phyloP scores from a whole-genome alignment of 768 basidiomycete genomes.

The Termitomyces sp. region DNA sequence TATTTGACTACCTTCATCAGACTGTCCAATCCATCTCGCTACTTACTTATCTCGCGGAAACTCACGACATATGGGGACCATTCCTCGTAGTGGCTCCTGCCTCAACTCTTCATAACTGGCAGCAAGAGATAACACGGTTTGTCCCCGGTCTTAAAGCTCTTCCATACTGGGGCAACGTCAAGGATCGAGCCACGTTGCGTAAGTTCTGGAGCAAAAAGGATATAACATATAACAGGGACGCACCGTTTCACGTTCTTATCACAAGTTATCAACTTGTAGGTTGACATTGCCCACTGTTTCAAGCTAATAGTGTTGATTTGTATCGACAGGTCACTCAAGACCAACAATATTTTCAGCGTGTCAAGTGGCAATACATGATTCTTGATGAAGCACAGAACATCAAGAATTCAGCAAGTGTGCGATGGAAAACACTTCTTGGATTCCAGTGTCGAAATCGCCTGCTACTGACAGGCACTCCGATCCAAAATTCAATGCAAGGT shows the following conservation, averaged over 20 bases:
- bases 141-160: constrained; percentile 90
- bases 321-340: constrained; percentile 78
- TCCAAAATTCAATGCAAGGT: constrained; percentile 99
- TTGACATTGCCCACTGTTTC: constrained; percentile 8
- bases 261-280: constrained; percentile 93
- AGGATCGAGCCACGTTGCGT: constrained; percentile 88
- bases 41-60: constrained; percentile 92
- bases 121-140: constrained; percentile 95
- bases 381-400: constrained; percentile 99
- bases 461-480: constrained; percentile 93
- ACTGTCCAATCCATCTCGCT: constrained; percentile 98
- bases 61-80: constrained; percentile 98
- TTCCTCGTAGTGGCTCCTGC: constrained; percentile 97
- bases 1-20: constrained; percentile 27
- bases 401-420: constrained; percentile 92
- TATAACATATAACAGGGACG: constrained; percentile 90
- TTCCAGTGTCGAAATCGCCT: constrained; percentile 95
- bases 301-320: background rate
- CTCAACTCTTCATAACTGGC: constrained; percentile 98
- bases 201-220: constrained; percentile 99
- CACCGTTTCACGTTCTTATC: constrained; percentile 94
- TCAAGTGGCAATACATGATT: constrained; percentile 99
- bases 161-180: constrained; percentile 98
- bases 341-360: constrained; percentile 94
- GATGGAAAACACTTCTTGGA: constrained; percentile 96